phyloP scores from a whole-genome alignment of 208 protist genomes.

The Trypanosoma congolense region DNA sequence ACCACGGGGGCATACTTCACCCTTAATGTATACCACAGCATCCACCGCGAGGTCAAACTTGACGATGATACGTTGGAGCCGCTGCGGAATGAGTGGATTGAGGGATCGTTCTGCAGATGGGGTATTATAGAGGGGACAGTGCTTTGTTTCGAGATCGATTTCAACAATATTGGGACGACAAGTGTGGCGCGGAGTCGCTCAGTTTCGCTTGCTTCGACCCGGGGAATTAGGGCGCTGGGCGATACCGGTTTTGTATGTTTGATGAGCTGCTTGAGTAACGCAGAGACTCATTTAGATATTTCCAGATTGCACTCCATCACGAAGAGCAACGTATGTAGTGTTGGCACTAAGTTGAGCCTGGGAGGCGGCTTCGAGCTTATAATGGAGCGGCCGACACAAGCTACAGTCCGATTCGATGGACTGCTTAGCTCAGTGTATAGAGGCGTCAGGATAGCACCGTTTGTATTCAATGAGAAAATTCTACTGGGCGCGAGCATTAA shows the following conservation, averaged over 20 bases:
- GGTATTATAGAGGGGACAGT: conserved; percentile 29
- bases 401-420: conserved; percentile 13
- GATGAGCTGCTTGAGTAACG: conserved; percentile 62
- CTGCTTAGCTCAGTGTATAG: not conserved
- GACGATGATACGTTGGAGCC: conserved; percentile 18
- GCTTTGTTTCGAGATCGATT: conserved; percentile 66
- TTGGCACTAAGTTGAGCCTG: conserved; percentile 25
- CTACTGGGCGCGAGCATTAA: not conserved
- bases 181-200: conserved; percentile 59
- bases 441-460: conserved; percentile 4
- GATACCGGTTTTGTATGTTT: conserved; percentile 57
- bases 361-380: conserved; percentile 36
- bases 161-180: conserved; percentile 32
- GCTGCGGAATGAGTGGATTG: conserved; percentile 29
- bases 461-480: conserved; percentile 9
- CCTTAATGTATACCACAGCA: conserved; percentile 77
- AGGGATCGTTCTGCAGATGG: conserved; percentile 52
- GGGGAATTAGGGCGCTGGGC: conserved; percentile 69
- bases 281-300: conserved; percentile 28
- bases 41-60: conserved; percentile 31
- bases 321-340: conserved; percentile 8
- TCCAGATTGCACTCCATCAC: conserved; percentile 22
- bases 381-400: conserved; percentile 14
- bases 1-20: conserved; percentile 62
- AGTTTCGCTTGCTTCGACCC: conserved; percentile 54